Percentiles rank a stretch among this genome's conserved stretches.
These are phyloP conservation scores for Omphalea diandra DNA, from an alignment of 441 rosid genomes.

Conservation along the genomic window DNA sequence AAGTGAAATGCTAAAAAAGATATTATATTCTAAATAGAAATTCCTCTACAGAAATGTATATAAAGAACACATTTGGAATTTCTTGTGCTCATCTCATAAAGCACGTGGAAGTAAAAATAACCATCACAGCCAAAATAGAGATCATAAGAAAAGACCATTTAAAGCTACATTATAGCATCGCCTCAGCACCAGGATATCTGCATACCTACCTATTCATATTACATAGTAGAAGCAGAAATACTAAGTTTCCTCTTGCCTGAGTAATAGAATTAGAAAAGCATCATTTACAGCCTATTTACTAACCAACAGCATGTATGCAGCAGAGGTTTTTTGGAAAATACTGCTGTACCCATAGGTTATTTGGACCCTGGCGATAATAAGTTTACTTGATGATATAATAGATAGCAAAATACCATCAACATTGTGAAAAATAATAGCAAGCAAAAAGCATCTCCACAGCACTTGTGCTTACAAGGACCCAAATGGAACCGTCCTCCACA, in stretches of 20 bases:
- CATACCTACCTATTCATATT: no score
- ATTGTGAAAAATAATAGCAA: background rate
- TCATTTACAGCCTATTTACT: slow-evolving; percentile 9
- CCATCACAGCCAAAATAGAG: no score
- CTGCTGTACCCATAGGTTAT: background rate
- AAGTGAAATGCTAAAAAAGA: no score
- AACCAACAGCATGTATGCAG: background rate
- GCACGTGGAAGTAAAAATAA: no score
- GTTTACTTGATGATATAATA: slow-evolving; percentile 14
- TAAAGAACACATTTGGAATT: no score
- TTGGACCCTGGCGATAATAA: background rate
- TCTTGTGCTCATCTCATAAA: no score
- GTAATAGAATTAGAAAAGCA: background rate
- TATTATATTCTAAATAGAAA: no score
- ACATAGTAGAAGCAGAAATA: background rate
- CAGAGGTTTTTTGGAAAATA: background rate
- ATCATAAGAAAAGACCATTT: no score
- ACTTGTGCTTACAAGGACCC: slow-evolving; percentile 16
- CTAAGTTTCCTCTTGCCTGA: background rate
- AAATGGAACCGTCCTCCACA: slow-evolving; percentile 28
- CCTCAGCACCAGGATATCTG: no score
- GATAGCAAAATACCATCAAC: slow-evolving; percentile 8
- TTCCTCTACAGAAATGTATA: no score
- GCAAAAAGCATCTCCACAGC: slow-evolving; percentile 18
- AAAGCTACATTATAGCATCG: no score